Conservation (phyloP, 2,329 filamentous ascomycete species). For the Hymenoscyphus scutula region DNA sequence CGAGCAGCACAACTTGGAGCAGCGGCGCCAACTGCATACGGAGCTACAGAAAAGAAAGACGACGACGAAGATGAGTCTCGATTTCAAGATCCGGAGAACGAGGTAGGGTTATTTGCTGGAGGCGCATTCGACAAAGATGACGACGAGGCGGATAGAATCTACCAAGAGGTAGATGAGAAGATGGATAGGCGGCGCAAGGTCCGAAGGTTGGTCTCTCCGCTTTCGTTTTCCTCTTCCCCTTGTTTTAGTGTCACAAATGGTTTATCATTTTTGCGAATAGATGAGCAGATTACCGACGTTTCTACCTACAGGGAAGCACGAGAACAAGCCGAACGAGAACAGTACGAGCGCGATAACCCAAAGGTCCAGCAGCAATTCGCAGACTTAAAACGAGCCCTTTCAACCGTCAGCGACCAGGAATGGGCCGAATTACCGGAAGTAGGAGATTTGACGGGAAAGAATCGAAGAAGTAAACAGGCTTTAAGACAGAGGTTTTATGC, state of each 20-base stretch:
- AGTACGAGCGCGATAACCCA: constrained; percentile 95
- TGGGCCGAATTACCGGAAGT: constrained; percentile 96
- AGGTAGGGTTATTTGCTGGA: constrained; percentile 90
- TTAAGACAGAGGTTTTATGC: constrained; percentile 87
- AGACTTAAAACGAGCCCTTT: constrained; percentile 87
- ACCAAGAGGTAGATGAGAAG: constrained; percentile 91
- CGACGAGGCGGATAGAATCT: constrained; percentile 95
- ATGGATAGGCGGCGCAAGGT: constrained; percentile 88
- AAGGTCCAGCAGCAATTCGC: constrained; percentile 98
- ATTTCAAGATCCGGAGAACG: constrained; percentile 95
- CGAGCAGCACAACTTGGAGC: constrained; percentile 79
- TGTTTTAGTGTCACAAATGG: constrained; percentile 46
- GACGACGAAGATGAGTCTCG: constrained; percentile 73
- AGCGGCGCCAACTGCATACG: constrained; percentile 70
- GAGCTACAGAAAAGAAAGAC: constrained; percentile 52
- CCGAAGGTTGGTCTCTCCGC: constrained; percentile 69
- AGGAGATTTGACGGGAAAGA: constrained; percentile 93
- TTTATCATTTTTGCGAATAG: constrained; percentile 66
- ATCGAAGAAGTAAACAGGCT: constrained; percentile 79
- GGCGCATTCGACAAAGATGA: constrained; percentile 97
- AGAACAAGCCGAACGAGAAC: constrained; percentile 85
- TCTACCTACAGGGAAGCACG: constrained; percentile 80
- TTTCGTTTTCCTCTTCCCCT: constrained; percentile 30
- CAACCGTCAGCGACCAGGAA: constrained; percentile 87
- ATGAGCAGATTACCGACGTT: constrained; percentile 77